Percentiles rank a stretch among this genome's conserved stretches.
These are phyloP conservation scores for Protomyces lactucae-debilis DNA, from an alignment of 1,139 yeast genomes.

Conservation along the genomic window DNA sequence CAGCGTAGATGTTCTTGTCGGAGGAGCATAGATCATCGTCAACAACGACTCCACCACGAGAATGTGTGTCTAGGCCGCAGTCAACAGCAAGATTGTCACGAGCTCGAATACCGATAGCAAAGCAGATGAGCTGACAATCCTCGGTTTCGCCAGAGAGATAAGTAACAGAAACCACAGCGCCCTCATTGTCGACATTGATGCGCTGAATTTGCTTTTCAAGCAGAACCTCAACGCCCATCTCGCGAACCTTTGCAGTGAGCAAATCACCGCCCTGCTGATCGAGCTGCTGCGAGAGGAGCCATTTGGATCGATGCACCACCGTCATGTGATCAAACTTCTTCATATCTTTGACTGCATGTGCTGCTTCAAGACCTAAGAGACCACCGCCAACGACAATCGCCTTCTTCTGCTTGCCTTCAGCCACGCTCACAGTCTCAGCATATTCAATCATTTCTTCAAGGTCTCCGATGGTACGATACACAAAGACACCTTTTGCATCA, in stretches of 20 bases:
- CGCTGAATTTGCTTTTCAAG: conserved; percentile 32
- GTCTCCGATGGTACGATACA: conserved; percentile 40
- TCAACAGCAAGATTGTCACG: conserved; percentile 39
- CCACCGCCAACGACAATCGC: conserved; percentile 43
- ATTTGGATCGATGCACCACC: conserved; percentile 39
- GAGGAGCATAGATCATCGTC: conserved; percentile 37
- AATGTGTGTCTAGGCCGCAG: conserved; percentile 35
- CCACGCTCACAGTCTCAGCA: conserved; percentile 31
- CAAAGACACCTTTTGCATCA: conserved; percentile 39
- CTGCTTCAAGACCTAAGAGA: conserved; percentile 41
- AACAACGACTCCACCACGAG: conserved; percentile 38
- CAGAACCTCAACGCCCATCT: conserved; percentile 39
- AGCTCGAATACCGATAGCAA: conserved; percentile 41
- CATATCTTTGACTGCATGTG: conserved; percentile 40
- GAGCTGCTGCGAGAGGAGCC: conserved; percentile 40
- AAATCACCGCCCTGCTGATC: conserved; percentile 39
- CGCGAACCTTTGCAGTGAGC: conserved; percentile 37
- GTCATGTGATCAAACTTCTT: conserved; percentile 36
- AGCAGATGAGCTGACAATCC: conserved; percentile 38
- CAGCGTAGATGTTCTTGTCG: conserved; percentile 38
- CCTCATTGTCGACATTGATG: conserved; percentile 35
- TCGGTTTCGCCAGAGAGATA: conserved; percentile 37
- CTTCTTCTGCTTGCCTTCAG: conserved; percentile 32
- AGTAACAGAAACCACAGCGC: conserved; percentile 35
- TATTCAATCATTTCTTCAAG: conserved; percentile 37